Base-by-base conservation (phyloP, 805 yeast species). In the Lachancea nothofagi region DNA sequence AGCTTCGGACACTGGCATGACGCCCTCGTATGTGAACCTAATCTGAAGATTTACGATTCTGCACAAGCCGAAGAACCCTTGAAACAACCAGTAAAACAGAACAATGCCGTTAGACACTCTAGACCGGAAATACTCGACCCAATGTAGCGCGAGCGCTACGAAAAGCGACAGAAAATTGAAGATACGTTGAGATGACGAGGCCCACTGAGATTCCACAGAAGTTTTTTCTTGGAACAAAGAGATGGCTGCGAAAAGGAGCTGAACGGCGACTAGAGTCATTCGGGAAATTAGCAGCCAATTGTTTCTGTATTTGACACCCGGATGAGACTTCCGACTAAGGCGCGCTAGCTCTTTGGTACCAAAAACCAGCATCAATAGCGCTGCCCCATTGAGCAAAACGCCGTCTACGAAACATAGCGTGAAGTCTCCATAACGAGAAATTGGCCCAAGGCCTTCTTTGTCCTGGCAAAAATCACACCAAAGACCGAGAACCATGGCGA, bases 61-160 rank as follows among this genome's bases (percentile, higher is more conserved):
- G 27, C 75, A 63, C 8, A 65, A 41, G 17, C 74, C 74, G 25
- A 77, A 65, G 5, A 80, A 39, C 1, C 72, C 50, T 29, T 72
- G 67, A 42, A 78, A 67, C 33, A 83, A 64, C 96, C 96, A 90
- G 62, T 75, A 90, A 46, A 81, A 69, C 28, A 90, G 71, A 33
- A 88, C 63, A 0, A 76, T 67, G 2, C 90, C 81, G 49, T 72
- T 75, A 1, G 96, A 78, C 17, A 84, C 74, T 30, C 64, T 70
- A 8, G 78, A 57, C 56, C 83, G 77, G 59, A 71, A 75, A 53
- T 78, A 81, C 57, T 90, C 97, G 43, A 83, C 57, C 61, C 78
- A 83, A 42, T 86, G 82, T 25, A 87, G 61, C 3, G 65, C 61
- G 13, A 74, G 56, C 0, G 78, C 83, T 4, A 83, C 72, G 2